Base-by-base conservation (phyloP, 495 filamentous ascomycete genomes). In the Achaetomiella virescens region DNA sequence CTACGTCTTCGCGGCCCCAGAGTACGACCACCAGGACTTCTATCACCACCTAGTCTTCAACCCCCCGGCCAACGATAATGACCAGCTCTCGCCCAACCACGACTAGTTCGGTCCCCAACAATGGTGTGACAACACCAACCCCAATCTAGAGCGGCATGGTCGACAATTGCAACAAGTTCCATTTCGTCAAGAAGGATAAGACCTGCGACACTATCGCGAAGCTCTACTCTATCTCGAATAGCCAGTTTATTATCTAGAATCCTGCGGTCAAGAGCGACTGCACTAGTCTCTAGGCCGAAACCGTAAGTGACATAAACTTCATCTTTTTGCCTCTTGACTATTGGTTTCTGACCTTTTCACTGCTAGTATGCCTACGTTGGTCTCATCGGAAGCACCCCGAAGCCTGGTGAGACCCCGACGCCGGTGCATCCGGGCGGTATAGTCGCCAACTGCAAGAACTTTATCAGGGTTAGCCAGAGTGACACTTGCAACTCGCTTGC, bases 11-110 rank as follows among this genome's bases (percentile, higher is more conserved):
- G n/a, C n/a, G n/a, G n/a, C n/a, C n/a, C n/a, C n/a, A n/a, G n/a
- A n/a, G n/a, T n/a, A 53, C 57, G 12, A 55, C 52, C 18, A 56
- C 61, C 43, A 49, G 27, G 8, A 57, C 61, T 21, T 60, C 66
- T 20, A 60, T 62, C 12, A 70, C 70, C 14, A 65, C 18, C n/a
- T 24, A 33, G 18, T 42, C 25, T 37, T 12, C 36, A 3, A 54
- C 24, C 5, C 22, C 50, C 15, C 45, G 14, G 10, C 24, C 31
- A 25, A 25, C 29, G 49, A 10, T 63, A 67, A 33, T 27, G 14
- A 17, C 44, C 1, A 7, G n/a, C 27, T 4, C 29, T 4, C 8
- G 27, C 15, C 18, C 27, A 1, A 48, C 27, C 17, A 37, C 25
- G 4, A 6, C 45, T n/a, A 33, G 20, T 22, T 12, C 20, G 4